Evolutionary conservation across 768 basidiomycete species (phyloP), one percentile per base, ranked within the genome.

Genomic region (Mycena galopus): DNA sequence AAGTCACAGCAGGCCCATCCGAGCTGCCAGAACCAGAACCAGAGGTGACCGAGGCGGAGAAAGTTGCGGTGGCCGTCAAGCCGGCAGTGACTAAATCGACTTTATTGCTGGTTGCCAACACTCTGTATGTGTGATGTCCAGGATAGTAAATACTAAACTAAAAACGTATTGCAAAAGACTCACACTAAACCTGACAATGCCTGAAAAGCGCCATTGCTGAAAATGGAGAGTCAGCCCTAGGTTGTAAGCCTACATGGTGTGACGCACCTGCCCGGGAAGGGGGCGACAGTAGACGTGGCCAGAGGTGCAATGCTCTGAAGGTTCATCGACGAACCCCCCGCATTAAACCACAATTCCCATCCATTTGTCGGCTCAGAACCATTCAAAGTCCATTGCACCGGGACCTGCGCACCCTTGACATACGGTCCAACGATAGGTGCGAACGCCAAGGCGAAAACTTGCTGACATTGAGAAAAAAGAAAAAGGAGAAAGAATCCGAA

Each of bases 281-380:
- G 17, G 58, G 72, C 67, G 6, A 69, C 67, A 17, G 53, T 56
- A 12, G 71, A 72, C 19, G 39, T 6, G 0, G 33, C 8, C 30
- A 32, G 37, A 11, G 64, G 66, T 21, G 57, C 33, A 11, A 72
- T 59, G 47, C 69, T 29, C 42, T 9, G 58, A 8, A 75, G 53
- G 55, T 63, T 72, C 2, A 50, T 14, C 25, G 32, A 27, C 0
- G 50, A 30, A 10, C 67, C 71, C 17, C 37, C 67, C 21, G 63
- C n/a, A 23, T 6, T 50, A n/a, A 67, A 75, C 74, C 74, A 75
- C n/a, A 75, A 30, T 29, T 75, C 57, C 70, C 67, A 75, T 42
- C 74, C 74, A 17, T 55, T 21, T 7, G 58, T 25, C 2, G 74
- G 74, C 59, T 75, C 74, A 0, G 64, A 50, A 35, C 74, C 74